Percentiles rank a stretch among this genome's conserved stretches.
Conservation (phyloP, 345 rosid genomes). For the Eucalyptus regnans region DNA sequence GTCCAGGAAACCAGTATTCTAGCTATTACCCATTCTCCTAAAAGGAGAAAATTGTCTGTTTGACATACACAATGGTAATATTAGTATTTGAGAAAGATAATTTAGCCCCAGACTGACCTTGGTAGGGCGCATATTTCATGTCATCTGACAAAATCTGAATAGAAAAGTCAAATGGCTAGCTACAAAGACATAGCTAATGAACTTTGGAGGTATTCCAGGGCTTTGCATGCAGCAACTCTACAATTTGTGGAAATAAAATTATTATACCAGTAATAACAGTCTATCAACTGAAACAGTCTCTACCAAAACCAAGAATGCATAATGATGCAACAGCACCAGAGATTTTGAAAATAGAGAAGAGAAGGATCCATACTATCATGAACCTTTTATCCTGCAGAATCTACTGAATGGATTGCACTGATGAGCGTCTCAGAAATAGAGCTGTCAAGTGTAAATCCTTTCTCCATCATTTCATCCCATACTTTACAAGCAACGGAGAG, state of each 20-base stretch:
- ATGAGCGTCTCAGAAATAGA: constrained; percentile 57
- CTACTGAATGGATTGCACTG: constrained; percentile 26
- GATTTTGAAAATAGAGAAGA: neutral
- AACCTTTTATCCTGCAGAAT: constrained; percentile 13
- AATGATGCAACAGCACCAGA: neutral
- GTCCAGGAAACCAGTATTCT: neutral
- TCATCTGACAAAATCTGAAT: neutral
- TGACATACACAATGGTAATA: neutral
- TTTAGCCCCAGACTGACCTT: neutral
- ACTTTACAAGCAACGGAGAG: constrained; percentile 50
- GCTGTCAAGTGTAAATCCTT: constrained; percentile 85
- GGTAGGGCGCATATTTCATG: neutral
- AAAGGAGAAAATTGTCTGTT: neutral
- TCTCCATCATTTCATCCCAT: constrained; percentile 99
- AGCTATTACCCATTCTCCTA: neutral
- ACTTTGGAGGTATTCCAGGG: neutral
- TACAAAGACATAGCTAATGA: neutral
- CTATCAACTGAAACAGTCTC: neutral
- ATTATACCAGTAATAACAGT: neutral
- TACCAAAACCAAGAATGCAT: neutral
- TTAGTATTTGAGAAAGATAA: neutral
- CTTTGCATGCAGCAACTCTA: neutral
- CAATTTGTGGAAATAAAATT: neutral
- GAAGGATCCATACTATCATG: neutral
- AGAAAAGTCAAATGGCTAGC: neutral